These are phyloP conservation scores for Colletotrichum sp. DNA, from an alignment of 2,329 filamentous ascomycete species.

Conservation along the genomic window DNA sequence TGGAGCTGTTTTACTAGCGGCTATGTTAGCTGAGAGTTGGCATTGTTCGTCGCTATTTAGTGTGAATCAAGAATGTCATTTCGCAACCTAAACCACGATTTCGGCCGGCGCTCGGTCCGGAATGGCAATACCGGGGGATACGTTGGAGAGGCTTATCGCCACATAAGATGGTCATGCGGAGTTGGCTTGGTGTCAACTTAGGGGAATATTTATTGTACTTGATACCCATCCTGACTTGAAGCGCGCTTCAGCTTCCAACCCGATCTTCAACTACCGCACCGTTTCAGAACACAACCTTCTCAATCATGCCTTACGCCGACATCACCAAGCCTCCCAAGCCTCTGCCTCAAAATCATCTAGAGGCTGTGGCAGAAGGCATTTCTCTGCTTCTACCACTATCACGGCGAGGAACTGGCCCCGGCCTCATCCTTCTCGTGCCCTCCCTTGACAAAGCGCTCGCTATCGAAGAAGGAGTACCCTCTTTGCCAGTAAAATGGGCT, in stretches of 20 bases:
- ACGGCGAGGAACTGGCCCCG: not conserved
- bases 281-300: not conserved
- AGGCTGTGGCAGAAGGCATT: not conserved
- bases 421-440: not conserved
- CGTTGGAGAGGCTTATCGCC: not conserved
- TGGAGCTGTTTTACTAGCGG: not conserved
- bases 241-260: fast-evolving
- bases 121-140: fast-evolving
- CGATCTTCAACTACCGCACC: fast-evolving
- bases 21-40: not conserved
- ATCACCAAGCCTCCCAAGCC: not conserved
- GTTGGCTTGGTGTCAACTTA: fast-evolving
- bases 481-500: slow-evolving; percentile 69
- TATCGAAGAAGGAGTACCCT: slow-evolving; percentile 45
- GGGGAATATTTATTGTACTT: not conserved
- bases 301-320: not conserved
- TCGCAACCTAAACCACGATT: not conserved
- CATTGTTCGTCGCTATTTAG: not conserved
- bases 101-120: not conserved
- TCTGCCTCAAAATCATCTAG: not conserved
- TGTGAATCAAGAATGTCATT: not conserved
- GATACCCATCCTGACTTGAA: not conserved
- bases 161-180: not conserved
- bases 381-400: not conserved
- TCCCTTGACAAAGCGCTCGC: not conserved